Evolutionary conservation across 176 grass and related monocot genomes (phyloP).

Genomic region (Ananas comosus): DNA sequence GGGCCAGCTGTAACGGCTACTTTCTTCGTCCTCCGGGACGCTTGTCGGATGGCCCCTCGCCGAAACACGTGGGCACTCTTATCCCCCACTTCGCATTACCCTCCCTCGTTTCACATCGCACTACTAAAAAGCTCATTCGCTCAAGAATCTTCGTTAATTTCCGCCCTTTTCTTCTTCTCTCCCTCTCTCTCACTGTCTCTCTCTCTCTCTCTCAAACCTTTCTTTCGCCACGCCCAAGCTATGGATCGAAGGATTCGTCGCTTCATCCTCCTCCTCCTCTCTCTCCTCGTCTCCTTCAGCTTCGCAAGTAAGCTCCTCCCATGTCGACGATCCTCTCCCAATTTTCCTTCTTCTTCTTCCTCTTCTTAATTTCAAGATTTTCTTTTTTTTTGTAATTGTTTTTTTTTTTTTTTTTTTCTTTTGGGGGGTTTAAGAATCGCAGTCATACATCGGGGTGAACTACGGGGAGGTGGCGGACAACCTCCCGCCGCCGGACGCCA

Average conservation of each 20-base stretch:
- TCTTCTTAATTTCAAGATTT: neutral
- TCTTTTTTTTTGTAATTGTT: neutral
- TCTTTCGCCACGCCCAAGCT: neutral
- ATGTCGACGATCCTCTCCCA: neutral
- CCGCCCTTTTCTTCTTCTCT: neutral
- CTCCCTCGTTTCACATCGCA: neutral
- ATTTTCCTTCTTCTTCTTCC: neutral
- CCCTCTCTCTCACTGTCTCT: no score
- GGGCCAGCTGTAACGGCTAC: neutral
- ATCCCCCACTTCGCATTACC: neutral
- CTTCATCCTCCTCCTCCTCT: slow-evolving; percentile 11
- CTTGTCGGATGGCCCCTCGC: neutral
- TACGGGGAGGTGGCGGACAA: slow-evolving; percentile 97
- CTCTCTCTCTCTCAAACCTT: neutral
- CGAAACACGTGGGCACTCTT: neutral
- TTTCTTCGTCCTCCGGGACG: neutral
- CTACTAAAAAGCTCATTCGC: neutral
- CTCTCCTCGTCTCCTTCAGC: slow-evolving; percentile 27
- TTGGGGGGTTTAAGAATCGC: slow-evolving; percentile 19
- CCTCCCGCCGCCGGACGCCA: slow-evolving; percentile 60
- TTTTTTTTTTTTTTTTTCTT: neutral
- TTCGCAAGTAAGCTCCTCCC: slow-evolving; percentile 34
- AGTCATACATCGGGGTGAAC: slow-evolving; percentile 81
- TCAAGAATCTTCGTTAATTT: neutral
- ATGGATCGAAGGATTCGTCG: slow-evolving; percentile 5